Percentiles rank a stretch among this genome's conserved stretches.
phyloP scores from a whole-genome alignment of 2,329 filamentous ascomycete species.

The Trichoderma simmonsii region DNA sequence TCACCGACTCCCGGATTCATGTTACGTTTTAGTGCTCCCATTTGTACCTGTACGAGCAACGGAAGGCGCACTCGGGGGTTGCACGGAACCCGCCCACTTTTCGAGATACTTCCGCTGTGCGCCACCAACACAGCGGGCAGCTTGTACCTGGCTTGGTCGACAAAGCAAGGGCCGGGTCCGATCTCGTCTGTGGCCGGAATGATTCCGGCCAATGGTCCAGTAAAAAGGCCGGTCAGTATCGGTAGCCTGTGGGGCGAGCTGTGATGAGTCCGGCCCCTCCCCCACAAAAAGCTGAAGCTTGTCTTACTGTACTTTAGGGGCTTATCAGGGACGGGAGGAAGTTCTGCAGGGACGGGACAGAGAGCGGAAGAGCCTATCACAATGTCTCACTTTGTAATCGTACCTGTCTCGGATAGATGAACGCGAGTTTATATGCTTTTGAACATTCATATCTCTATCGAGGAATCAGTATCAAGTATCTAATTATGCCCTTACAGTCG shows the following conservation, averaged over 20 bases:
- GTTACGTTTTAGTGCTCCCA: not conserved
- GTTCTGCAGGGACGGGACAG: not conserved
- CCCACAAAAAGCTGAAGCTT: slow-evolving; percentile 5
- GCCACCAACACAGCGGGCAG: not conserved
- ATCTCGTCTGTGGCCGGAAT: slow-evolving; percentile 34
- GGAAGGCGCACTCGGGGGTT: slow-evolving; percentile 3
- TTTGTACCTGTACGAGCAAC: not conserved
- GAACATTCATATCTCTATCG: not conserved
- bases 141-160: slow-evolving; percentile 8
- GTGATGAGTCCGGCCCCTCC: slow-evolving; percentile 16
- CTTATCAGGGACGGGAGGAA: slow-evolving; percentile 22
- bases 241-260: slow-evolving; percentile 21
- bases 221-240: slow-evolving; percentile 25
- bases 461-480: not conserved
- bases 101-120: not conserved
- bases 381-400: not conserved
- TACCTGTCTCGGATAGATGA: not conserved
- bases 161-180: slow-evolving; percentile 25
- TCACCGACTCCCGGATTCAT: not conserved
- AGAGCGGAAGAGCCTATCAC: not conserved
- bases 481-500: not conserved
- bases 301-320: not conserved
- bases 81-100: slow-evolving; percentile 9
- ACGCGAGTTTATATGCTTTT: not conserved
- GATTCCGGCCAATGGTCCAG: slow-evolving; percentile 32